Conservation (phyloP, 192 early-diverging fungal species). For the Mortierella antarctica region DNA sequence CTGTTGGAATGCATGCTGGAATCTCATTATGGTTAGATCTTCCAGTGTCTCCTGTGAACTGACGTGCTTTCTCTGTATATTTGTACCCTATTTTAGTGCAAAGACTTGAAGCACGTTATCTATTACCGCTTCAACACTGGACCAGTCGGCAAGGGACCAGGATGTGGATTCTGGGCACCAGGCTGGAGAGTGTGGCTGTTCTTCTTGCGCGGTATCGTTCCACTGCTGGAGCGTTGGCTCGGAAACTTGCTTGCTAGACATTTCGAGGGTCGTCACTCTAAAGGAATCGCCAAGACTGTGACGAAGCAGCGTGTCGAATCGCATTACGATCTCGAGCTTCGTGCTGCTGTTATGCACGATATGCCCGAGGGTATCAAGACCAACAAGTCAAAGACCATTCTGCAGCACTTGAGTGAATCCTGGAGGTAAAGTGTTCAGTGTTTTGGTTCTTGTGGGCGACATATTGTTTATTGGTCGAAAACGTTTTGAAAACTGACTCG, state of each 20-base stretch:
- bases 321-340: constrained; percentile 97
- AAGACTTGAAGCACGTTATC: constrained; percentile 95
- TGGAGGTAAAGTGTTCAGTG: constrained; percentile 69
- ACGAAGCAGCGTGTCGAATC: constrained; percentile 99
- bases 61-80: not conserved
- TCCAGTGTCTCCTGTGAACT: no score
- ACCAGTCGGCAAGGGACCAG: constrained; percentile 97
- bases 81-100: constrained; percentile 59
- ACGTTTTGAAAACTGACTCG: constrained; percentile 2
- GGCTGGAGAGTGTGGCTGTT: constrained; percentile 99
- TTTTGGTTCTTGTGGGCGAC: no score
- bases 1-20: not conserved
- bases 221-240: constrained; percentile 97
- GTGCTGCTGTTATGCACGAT: constrained; percentile 99
- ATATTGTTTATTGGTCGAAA: not conserved
- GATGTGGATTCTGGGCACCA: constrained; percentile 99
- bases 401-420: constrained; percentile 96
- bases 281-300: constrained; percentile 97
- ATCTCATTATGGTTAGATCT: no score
- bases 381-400: constrained; percentile 94
- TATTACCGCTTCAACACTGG: constrained; percentile 96
- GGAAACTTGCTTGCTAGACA: constrained; percentile 98
- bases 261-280: constrained; percentile 97
- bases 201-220: constrained; percentile 98
- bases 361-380: constrained; percentile 99